Percentiles rank a stretch among this genome's conserved stretches.
These are phyloP conservation scores for Hypoxylon sp. DNA, from an alignment of 2,329 filamentous ascomycete genomes.

Conservation along the genomic window DNA sequence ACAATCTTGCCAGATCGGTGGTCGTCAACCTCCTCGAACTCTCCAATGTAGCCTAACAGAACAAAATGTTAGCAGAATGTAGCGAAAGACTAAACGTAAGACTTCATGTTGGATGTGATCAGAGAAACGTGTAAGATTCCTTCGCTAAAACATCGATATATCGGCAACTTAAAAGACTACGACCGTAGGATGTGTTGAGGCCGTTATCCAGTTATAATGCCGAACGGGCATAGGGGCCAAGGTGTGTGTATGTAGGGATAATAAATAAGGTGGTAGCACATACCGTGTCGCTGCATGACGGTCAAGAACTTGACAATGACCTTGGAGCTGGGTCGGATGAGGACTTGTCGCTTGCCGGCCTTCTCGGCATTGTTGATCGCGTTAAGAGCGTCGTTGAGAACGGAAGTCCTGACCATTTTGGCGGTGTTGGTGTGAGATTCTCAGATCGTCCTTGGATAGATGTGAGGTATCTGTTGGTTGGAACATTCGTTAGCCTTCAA, in stretches of 20 bases:
- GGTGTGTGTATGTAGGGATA: conserved; percentile 11
- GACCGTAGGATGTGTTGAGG: conserved; percentile 83
- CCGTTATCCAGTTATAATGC: conserved; percentile 99
- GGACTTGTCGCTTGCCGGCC: conserved; percentile 98
- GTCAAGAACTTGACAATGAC: conserved; percentile 99
- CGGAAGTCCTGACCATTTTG: conserved; percentile 99
- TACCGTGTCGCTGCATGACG: conserved; percentile 99
- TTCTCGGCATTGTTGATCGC: conserved; percentile 99
- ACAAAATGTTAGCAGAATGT: conserved; percentile 76
- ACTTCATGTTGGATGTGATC: conserved; percentile 79
- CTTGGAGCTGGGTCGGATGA: conserved; percentile 99
- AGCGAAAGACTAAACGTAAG: conserved; percentile 92
- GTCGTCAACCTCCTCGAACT: conserved; percentile 99
- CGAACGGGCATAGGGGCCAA: conserved; percentile 67
- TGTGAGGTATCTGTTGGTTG: conserved; percentile 74
- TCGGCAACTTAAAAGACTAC: conserved; percentile 99
- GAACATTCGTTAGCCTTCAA: conserved; percentile 71
- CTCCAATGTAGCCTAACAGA: conserved; percentile 91
- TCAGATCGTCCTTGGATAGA: conserved; percentile 73
- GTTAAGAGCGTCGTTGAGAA: conserved; percentile 99
- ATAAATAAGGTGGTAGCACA: conserved; percentile 59
- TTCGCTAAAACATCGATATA: conserved; percentile 84
- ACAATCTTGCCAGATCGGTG: conserved; percentile 99
- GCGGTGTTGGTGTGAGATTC: conserved; percentile 79
- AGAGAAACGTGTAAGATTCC: conserved; percentile 97